phyloP scores from a whole-genome alignment of 176 grass and related monocot genomes.

The Lolium perenne region DNA sequence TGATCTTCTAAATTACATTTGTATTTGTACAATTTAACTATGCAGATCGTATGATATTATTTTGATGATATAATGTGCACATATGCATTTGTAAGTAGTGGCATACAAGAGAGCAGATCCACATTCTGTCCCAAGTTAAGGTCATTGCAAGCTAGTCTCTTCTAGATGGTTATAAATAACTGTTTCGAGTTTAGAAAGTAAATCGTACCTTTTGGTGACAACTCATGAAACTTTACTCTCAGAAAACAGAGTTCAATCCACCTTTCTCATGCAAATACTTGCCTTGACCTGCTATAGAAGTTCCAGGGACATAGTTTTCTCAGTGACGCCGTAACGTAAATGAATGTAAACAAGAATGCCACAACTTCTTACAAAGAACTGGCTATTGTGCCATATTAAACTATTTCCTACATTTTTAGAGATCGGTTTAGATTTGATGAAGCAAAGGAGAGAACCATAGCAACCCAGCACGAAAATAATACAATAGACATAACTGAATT shows the following conservation, averaged over 20 bases:
- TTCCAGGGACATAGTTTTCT: background rate
- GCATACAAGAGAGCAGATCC: constrained; percentile 5
- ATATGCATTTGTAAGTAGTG: background rate
- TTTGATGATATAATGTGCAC: background rate
- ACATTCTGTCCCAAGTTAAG: background rate
- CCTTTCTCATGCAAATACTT: constrained; percentile 3
- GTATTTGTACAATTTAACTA: background rate
- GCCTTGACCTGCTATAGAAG: background rate
- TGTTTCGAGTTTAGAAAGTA: constrained; percentile 25
- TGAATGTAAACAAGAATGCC: background rate
- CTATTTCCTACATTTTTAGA: background rate
- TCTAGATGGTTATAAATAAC: background rate
- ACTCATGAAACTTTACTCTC: background rate
- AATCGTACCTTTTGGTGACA: constrained; percentile 28
- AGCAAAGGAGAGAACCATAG: background rate
- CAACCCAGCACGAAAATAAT: background rate
- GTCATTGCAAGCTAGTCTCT: constrained; percentile 4
- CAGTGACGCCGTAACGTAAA: background rate
- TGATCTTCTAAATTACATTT: constrained; percentile 14
- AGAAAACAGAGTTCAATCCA: background rate
- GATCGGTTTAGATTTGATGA: background rate
- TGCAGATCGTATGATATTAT: constrained; percentile 15
- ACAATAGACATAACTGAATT: background rate
- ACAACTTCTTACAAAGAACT: background rate
- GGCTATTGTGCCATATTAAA: constrained; percentile 7